These are phyloP conservation scores for Pichia sp. DNA, from an alignment of 1,139 yeast species.

Conservation along the genomic window DNA sequence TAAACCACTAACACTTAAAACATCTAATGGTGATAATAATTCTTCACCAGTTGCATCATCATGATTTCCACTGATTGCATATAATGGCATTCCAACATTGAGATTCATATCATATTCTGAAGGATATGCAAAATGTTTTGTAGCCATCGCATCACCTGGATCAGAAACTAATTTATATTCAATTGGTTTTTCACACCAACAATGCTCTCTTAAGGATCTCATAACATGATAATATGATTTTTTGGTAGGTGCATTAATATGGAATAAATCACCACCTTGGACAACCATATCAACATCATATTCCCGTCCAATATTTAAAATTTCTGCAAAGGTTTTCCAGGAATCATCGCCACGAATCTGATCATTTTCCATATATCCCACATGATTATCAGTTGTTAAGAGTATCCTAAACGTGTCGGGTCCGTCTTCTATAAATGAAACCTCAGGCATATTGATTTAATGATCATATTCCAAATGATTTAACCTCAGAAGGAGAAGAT, in stretches of 20 bases:
- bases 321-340: conserved; percentile 81
- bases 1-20: conserved; percentile 74
- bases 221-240: conserved; percentile 83
- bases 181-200: conserved; percentile 85
- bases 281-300: conserved; percentile 82
- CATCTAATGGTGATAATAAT: conserved; percentile 80
- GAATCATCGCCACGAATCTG: conserved; percentile 90
- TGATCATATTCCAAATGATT: too few species aligned
- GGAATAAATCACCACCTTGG: conserved; percentile 93
- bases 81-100: conserved; percentile 86
- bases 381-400: conserved; percentile 93
- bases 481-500: too few species aligned
- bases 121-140: conserved; percentile 49
- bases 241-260: conserved; percentile 81
- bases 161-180: conserved; percentile 81
- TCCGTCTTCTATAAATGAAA: conserved; percentile 36
- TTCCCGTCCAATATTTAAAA: conserved; percentile 64
- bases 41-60: conserved; percentile 95
- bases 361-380: conserved; percentile 86
- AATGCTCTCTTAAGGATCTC: conserved; percentile 59
- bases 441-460: conserved; percentile 33
- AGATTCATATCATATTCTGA: conserved; percentile 89
- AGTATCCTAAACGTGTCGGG: conserved; percentile 64
- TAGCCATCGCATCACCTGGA: conserved; percentile 50
- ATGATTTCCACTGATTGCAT: conserved; percentile 93